Conservation (phyloP, 2,329 filamentous ascomycete species). For the Alternaria brassicae region DNA sequence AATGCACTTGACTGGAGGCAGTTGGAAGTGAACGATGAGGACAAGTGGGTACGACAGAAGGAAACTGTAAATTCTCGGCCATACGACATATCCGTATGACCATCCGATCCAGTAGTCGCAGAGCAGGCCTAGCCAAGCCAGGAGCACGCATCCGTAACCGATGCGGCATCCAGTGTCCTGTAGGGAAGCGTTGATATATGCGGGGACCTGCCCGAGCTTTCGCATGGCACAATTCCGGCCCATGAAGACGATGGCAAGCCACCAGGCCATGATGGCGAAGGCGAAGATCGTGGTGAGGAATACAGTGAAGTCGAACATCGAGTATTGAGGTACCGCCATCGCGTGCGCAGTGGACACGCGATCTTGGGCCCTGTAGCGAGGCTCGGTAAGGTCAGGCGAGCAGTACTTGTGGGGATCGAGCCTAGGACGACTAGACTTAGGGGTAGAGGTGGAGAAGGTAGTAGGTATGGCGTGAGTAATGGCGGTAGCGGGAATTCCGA, state of each 20-base stretch:
- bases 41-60: not conserved
- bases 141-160: not conserved
- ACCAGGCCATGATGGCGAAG: not conserved
- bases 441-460: not conserved
- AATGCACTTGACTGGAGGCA: not conserved
- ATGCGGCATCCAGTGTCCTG: not conserved
- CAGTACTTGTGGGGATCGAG: not conserved
- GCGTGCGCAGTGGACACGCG: not conserved
- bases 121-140: not conserved
- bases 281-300: not conserved
- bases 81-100: not conserved
- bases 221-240: not conserved
- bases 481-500: slow-evolving; percentile 12
- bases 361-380: not conserved
- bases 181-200: not conserved
- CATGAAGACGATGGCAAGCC: not conserved
- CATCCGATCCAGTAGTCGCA: not conserved
- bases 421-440: not conserved
- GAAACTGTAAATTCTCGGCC: not conserved
- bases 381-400: not conserved
- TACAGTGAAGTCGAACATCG: not conserved
- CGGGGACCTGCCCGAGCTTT: not conserved
- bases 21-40: not conserved
- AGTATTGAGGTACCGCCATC: not conserved
- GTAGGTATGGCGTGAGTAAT: not conserved